These are phyloP conservation scores for Uromyces viciae-fabae DNA, from an alignment of 1,284 basidiomycete species.

Conservation along the genomic window DNA sequence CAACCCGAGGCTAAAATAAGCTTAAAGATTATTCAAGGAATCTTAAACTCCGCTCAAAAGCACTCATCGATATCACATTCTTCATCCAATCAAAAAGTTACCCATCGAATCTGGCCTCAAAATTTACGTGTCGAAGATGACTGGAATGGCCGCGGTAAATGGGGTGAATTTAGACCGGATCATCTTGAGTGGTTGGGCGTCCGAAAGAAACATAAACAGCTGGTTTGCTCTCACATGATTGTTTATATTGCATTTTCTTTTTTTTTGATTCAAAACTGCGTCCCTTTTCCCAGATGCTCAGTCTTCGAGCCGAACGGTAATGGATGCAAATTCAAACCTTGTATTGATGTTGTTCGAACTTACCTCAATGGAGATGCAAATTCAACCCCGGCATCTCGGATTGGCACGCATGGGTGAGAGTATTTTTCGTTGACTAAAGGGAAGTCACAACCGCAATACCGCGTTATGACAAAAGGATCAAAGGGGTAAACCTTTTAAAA, in stretches of 20 bases:
- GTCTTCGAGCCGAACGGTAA: slow-evolving; percentile 29
- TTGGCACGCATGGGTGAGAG: too few relatives aligned
- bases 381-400: too few relatives aligned
- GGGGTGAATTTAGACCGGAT: slow-evolving; percentile 36
- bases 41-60: background rate
- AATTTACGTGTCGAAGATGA: slow-evolving; percentile 35
- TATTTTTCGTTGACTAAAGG: too few relatives aligned
- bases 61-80: background rate
- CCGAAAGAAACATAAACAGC: slow-evolving; percentile 27
- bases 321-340: too few relatives aligned
- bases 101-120: slow-evolving; percentile 6
- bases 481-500: too few relatives aligned
- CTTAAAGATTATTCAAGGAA: slow-evolving; percentile 11
- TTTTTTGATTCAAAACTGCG: background rate
- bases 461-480: too few relatives aligned
- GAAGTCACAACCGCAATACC: too few relatives aligned
- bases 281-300: slow-evolving; percentile 6
- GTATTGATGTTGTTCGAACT: too few relatives aligned
- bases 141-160: slow-evolving; percentile 36
- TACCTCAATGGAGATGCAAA: too few relatives aligned
- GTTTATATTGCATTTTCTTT: background rate
- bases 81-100: background rate
- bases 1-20: background rate
- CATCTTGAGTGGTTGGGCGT: slow-evolving; percentile 40
- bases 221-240: slow-evolving; percentile 5